A percentile compares a stretch with the other conserved stretches of the same genome.
Evolutionary conservation across 2,329 filamentous ascomycete species (phyloP).

Genomic region (Claviceps maximensis): DNA sequence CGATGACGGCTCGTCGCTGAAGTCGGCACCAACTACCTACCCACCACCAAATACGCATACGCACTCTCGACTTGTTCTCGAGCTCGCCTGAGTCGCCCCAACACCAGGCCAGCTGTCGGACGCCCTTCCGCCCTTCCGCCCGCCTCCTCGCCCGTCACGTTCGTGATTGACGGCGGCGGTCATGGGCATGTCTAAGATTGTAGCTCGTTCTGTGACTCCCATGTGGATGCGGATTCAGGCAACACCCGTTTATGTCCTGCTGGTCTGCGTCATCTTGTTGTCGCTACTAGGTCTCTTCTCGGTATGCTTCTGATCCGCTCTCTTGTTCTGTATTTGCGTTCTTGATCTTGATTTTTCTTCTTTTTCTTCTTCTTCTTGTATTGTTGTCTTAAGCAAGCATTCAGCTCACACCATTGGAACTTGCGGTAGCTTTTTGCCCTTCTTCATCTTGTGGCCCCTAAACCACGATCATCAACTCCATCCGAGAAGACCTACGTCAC

Average conservation of each 20-base stretch:
- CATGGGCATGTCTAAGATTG: constrained; percentile 15
- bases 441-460: constrained; percentile 65
- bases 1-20: background rate
- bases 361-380: background rate
- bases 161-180: background rate
- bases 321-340: no score
- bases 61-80: background rate
- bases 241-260: constrained; percentile 25
- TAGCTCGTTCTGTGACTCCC: constrained; percentile 21
- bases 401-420: constrained; percentile 6
- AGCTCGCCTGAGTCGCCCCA: background rate
- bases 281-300: constrained; percentile 21
- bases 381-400: no score
- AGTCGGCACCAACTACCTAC: background rate
- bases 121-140: no score
- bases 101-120: background rate
- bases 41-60: no score
- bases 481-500: constrained; percentile 83
- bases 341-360: background rate
- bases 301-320: constrained; percentile 16
- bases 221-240: constrained; percentile 23
- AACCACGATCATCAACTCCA: constrained; percentile 56
- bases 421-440: constrained; percentile 41
- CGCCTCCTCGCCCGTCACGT: background rate
- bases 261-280: constrained; percentile 22